A percentile compares a stretch with the other conserved stretches of the same genome.
These are phyloP conservation scores for Xylaria multiplex DNA, from an alignment of 2,329 filamentous ascomycete genomes.

Conservation along the genomic window DNA sequence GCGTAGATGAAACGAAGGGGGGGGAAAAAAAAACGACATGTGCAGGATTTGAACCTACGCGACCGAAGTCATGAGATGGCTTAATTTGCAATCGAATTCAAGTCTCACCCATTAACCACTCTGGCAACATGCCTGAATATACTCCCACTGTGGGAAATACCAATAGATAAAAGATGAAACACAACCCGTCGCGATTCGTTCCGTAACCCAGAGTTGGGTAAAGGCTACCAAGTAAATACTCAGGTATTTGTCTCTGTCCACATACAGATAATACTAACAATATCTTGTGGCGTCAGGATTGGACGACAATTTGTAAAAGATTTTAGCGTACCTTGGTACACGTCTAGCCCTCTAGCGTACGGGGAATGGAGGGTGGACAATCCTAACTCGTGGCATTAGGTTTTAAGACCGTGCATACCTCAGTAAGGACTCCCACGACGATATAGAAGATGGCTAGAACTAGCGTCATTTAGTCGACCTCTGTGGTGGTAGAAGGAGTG, in stretches of 20 bases:
- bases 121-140: constrained; percentile 42
- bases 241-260: constrained; percentile 8
- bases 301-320: not conserved
- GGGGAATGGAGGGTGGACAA: constrained; percentile 6
- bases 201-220: too few species aligned
- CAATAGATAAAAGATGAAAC: not conserved
- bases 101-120: constrained; percentile 50
- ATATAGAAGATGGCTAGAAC: constrained; percentile 25
- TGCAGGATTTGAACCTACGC: constrained; percentile 49
- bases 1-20: constrained; percentile 11
- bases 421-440: not conserved
- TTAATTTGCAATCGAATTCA: constrained; percentile 41
- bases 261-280: constrained; percentile 16
- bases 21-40: constrained; percentile 37
- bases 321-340: constrained; percentile 7
- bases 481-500: not conserved
- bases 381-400: not conserved
- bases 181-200: too few species aligned
- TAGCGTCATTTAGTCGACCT: constrained; percentile 1
- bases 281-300: not conserved
- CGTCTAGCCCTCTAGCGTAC: not conserved
- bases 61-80: constrained; percentile 47
- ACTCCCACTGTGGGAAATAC: not conserved
- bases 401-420: constrained; percentile 12
- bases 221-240: not conserved